phyloP scores from a whole-genome alignment of 2,329 filamentous ascomycete genomes.

The Fusarium sororula region DNA sequence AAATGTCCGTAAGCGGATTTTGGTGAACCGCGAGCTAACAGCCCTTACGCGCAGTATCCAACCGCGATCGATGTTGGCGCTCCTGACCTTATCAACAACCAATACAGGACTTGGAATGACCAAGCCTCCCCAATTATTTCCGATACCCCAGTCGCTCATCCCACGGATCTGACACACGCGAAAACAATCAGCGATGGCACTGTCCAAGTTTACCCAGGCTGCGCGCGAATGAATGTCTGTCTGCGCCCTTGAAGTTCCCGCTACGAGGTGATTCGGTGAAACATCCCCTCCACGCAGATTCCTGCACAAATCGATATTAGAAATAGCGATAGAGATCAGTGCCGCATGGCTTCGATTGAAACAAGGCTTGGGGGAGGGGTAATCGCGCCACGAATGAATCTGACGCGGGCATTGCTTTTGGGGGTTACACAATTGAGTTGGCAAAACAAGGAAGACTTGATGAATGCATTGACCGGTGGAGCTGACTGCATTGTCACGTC shows the following conservation, averaged over 20 bases:
- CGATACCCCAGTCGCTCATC: background rate
- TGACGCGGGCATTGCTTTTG: background rate
- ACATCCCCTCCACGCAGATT: background rate
- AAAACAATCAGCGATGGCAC: background rate
- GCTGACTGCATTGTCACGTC: constrained; percentile 2
- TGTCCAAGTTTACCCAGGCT: background rate
- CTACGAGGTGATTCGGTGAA: background rate
- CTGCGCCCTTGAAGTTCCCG: background rate
- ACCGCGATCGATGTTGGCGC: background rate
- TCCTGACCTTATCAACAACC: background rate
- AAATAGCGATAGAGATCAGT: background rate
- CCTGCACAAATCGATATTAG: background rate
- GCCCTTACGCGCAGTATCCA: background rate
- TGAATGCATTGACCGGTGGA: background rate
- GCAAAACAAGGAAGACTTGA: background rate
- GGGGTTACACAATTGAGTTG: constrained; percentile 7
- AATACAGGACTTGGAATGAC: background rate
- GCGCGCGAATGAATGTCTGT: background rate
- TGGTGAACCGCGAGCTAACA: background rate
- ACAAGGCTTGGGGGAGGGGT: background rate
- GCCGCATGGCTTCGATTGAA: background rate
- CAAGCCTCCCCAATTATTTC: background rate
- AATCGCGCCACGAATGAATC: background rate
- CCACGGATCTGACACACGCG: background rate
- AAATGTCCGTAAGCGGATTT: background rate